Base-by-base conservation (phyloP, 2,329 filamentous ascomycete genomes). In the Echinosphaeria canescens region DNA sequence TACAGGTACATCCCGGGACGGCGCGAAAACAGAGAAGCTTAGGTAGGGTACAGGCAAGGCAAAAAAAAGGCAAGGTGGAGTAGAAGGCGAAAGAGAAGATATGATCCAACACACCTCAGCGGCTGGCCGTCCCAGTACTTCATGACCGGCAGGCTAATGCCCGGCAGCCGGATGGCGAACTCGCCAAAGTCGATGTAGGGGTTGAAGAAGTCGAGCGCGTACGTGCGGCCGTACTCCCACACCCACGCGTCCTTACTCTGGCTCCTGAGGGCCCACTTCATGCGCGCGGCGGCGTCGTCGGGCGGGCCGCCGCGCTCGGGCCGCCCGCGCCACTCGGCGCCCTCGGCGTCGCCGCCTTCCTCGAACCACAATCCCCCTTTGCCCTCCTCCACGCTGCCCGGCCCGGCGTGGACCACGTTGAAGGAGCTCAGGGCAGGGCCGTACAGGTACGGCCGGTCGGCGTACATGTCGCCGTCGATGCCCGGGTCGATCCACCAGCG, bases 401-500 rank as follows among this genome's bases (percentile, higher is more conserved):
- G 43, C 0, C 80, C 79, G 3, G 84, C 61, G 23, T 73, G 53
- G 10, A 93, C 51, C 13, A 65, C 56, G 42, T 92, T 92, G 45
- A 91, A 82, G 2, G 70, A 76, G 31, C 71, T 75, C 27, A 91
- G 47, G 0, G 80, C 72, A 0, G 80, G 73, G 0, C 85, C 84
- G 41, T 88, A 93, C 4, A 95, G 51, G 41, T 82, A 81, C 1
- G 85, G 88, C 37, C 64, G 58, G 41, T 95, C 84, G 4, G 79
- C 76, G 37, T 91, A 84, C 0, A 79, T 72, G 44, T 98, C 84
- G 8, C 82, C 84, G 7, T 93, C 81, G 1, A 98, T 53, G 0
- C 82, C 80, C 0, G 85, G 85, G 42, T 98, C 85, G 26, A 95
- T 75, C 54, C 72, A 78, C 75, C 79, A 90, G 38, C 78, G 79